Base-by-base conservation (phyloP, 2,329 filamentous ascomycete species). In the Xylaria sp. region DNA sequence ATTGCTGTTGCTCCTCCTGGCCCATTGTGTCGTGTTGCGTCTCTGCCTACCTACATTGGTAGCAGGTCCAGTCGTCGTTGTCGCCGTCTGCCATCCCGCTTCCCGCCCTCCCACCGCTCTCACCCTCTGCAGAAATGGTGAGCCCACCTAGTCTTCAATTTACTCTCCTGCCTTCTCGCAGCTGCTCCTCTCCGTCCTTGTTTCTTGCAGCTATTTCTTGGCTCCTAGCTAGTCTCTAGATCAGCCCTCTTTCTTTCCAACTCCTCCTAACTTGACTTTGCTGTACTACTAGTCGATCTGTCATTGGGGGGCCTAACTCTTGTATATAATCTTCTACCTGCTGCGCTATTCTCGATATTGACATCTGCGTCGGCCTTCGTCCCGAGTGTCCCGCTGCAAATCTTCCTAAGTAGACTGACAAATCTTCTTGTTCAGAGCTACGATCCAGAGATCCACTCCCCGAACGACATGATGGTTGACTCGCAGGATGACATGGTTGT, bases 401-500 rank as follows among this genome's bases (percentile, higher is more conserved):
- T 54, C 20, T 36, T 36, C 25, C 45, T 20, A 2, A 55, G 57
- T 59, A 69, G 55, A 73, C 71, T 54, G 29, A 76, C 71, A 73
- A 71, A 64, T 58, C 56, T 61, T 45, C 54, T 33, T 38, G n/a
- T 39, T 61, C 77, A 87, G 83, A 84, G 82, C 74, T 84, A 84
- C 79, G 84, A 85, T 75, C 72, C 78, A 61, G 80, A 82, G 47
- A 80, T 85, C 61, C 82, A 85, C 69, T 86, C 85, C 58, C 85
- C 85, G 15, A 87, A 84, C 77, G 83, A 86, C 73, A 86, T 87
- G 85, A 79, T 85, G 75, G 78, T 87, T 72, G 85, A 87, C 72
- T 81, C 83, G 31, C 83, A 84, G 74, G 85, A 87, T 72, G 86
- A 86, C 62, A 81, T 86, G 73, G 82, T 85, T 74, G 81, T 81